Percentiles rank a stretch among this genome's conserved stretches.
phyloP scores from a whole-genome alignment of 306 rosid genomes.

The apple (Malus domestica) region ASM211411v1 NC_041796.1:21202001-21202500 shows the following conservation, averaged over 20 bases:
- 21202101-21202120: constrained; percentile 89
- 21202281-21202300: not conserved
- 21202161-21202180: not conserved
- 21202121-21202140: constrained; percentile 66
- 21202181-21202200: too few relatives aligned
- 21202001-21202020: constrained; percentile 4
- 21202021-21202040: not conserved
- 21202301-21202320: not conserved
- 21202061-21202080: constrained; percentile 31
- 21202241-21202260: not conserved
- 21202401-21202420: constrained; percentile 21
- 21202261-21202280: not conserved
- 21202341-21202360: constrained; percentile 52
- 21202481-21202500: not conserved
- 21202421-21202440: constrained; percentile 1
- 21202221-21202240: too few relatives aligned
- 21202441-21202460: not conserved
- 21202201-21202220: too few relatives aligned
- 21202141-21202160: constrained; percentile 14
- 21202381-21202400: constrained; percentile 50
- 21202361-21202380: constrained; percentile 37
- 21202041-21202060: not conserved
- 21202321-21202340: constrained; percentile 57
- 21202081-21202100: constrained; percentile 73
- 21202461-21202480: not conserved